phyloP scores from a whole-genome alignment of 257 asterid species.

The Solanum sejunctum region DNA sequence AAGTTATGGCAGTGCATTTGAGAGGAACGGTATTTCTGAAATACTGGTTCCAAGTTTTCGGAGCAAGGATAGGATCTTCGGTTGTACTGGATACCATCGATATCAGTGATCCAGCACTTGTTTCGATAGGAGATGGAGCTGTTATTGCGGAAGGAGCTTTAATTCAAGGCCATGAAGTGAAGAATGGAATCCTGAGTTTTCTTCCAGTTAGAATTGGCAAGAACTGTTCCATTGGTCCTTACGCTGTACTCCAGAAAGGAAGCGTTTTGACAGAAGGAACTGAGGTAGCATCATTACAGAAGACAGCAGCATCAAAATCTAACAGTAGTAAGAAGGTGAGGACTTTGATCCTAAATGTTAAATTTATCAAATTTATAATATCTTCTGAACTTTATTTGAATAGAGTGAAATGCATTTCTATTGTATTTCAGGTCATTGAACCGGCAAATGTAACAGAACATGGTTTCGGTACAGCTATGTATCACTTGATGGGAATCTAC shows the following conservation, averaged over 20 bases:
- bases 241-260: constrained; percentile 59
- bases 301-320: constrained; percentile 18
- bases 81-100: constrained; percentile 57
- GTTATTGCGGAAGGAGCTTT: constrained; percentile 63
- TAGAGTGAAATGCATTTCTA: not conserved
- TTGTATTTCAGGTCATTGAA: constrained; percentile 24
- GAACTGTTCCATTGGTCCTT: constrained; percentile 43
- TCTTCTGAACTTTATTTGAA: not conserved
- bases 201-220: constrained; percentile 51
- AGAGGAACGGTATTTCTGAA: constrained; percentile 60
- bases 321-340: constrained; percentile 29
- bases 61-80: constrained; percentile 58
- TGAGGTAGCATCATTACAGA: constrained; percentile 43
- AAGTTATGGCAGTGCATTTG: constrained; percentile 55
- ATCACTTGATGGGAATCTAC: constrained; percentile 58
- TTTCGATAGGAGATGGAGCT: constrained; percentile 46
- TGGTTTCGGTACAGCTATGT: constrained; percentile 5
- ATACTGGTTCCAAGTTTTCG: constrained; percentile 58
- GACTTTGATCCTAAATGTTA: not conserved
- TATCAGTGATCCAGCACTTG: constrained; percentile 59
- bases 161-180: constrained; percentile 63
- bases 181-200: constrained; percentile 44
- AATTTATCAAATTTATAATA: not conserved
- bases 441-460: constrained; percentile 4
- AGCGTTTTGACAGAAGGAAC: constrained; percentile 35